Evolutionary conservation across 2,329 filamentous ascomycete species (phyloP).

Genomic region (Diaporthe capsici): DNA sequence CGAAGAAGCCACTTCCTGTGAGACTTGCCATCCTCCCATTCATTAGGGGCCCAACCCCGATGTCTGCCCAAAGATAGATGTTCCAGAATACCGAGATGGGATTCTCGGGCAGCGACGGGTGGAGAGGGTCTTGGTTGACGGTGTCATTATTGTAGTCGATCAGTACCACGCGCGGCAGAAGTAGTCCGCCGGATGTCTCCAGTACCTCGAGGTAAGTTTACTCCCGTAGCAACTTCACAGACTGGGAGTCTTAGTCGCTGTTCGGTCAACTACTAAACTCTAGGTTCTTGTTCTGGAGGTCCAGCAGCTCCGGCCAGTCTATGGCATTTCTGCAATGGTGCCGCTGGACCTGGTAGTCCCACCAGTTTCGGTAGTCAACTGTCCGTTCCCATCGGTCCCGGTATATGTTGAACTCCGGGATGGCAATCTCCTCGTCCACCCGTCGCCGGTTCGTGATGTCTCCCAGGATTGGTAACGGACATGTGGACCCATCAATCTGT

Average conservation of each 20-base stretch:
- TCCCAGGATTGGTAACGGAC: conserved; percentile 3
- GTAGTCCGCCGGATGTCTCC: too few relatives aligned
- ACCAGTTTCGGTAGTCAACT: neutral
- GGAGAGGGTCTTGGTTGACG: too few relatives aligned
- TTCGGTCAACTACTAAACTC: neutral
- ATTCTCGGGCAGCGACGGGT: too few relatives aligned
- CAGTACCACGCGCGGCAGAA: too few relatives aligned
- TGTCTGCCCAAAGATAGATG: too few relatives aligned
- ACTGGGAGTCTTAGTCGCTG: neutral
- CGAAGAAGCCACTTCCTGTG: too few relatives aligned
- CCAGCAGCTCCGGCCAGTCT: conserved; percentile 5
- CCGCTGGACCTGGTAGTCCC: neutral
- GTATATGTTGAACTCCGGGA: conserved; percentile 18
- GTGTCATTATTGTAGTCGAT: too few relatives aligned
- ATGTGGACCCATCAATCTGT: neutral
- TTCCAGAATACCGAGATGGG: too few relatives aligned
- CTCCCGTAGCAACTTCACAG: too few relatives aligned
- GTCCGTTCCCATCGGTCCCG: conserved; percentile 30
- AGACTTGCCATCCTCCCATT: too few relatives aligned
- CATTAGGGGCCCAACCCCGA: too few relatives aligned
- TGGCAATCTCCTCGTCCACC: conserved; percentile 23
- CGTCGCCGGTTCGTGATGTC: conserved; percentile 7
- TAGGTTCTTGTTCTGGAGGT: neutral
- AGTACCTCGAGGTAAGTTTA: too few relatives aligned
- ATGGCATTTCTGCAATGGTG: neutral